phyloP scores from a whole-genome alignment of 768 basidiomycete species.

The Amanita thiersii region DNA sequence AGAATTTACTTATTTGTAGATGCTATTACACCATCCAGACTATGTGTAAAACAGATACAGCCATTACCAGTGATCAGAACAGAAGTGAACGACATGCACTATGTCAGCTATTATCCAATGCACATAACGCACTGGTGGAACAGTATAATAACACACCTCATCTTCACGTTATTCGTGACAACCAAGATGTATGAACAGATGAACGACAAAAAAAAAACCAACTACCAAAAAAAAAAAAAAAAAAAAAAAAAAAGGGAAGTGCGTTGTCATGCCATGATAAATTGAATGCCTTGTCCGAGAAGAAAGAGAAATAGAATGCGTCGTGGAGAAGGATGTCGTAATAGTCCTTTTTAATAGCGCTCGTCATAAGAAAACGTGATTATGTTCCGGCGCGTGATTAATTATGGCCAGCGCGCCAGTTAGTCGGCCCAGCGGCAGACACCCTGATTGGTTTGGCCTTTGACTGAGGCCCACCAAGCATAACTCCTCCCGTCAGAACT shows the following conservation, averaged over 20 bases:
- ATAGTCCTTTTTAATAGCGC: conserved; percentile 9
- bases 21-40: too few species aligned
- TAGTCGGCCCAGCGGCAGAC: conserved; percentile 21
- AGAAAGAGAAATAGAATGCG: background rate
- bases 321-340: conserved; percentile 10
- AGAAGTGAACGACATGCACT: too few species aligned
- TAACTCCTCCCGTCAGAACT: conserved; percentile 80
- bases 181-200: conserved; percentile 10
- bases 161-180: conserved; percentile 6
- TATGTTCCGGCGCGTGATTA: conserved; percentile 19
- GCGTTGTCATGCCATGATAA: background rate
- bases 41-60: too few species aligned
- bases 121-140: too few species aligned
- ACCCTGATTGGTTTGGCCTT: conserved; percentile 19
- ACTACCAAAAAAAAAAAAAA: conserved; percentile 11
- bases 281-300: conserved; percentile 4
- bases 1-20: too few species aligned
- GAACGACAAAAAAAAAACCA: conserved; percentile 10
- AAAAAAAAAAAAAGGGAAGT: conserved; percentile 12
- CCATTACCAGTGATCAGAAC: too few species aligned
- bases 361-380: conserved; percentile 7
- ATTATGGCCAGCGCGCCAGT: conserved; percentile 53
- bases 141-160: conserved; percentile 3
- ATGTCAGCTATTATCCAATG: too few species aligned
- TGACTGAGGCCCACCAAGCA: conserved; percentile 52